phyloP scores from a whole-genome alignment of 2,329 filamentous ascomycete species.

The Talaromyces sp. region DNA sequence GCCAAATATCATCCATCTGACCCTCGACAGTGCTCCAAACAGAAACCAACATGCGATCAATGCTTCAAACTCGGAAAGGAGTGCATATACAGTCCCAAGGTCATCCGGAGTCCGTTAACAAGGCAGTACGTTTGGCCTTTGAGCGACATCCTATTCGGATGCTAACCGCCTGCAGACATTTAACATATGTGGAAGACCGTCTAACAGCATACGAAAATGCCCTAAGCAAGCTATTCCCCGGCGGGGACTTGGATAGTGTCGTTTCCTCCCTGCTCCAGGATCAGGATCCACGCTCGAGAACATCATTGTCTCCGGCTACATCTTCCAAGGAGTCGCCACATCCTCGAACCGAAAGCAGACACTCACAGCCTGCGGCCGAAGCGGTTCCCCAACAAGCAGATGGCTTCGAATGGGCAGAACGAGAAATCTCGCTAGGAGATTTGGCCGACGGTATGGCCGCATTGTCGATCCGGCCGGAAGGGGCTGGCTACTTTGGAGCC shows the following conservation, averaged over 20 bases:
- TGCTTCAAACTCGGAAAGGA: slow-evolving; percentile 35
- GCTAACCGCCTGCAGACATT: slow-evolving; percentile 21
- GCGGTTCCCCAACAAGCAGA: slow-evolving; percentile 37
- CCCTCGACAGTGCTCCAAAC: slow-evolving; percentile 34
- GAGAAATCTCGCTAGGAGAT: slow-evolving; percentile 33
- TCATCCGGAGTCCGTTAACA: slow-evolving; percentile 37
- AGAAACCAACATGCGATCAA: slow-evolving; percentile 33
- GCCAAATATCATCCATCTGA: neutral
- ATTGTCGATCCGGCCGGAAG: slow-evolving; percentile 34
- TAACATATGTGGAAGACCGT: slow-evolving; percentile 37
- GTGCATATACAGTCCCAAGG: slow-evolving; percentile 38
- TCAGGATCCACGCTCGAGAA: slow-evolving; percentile 25
- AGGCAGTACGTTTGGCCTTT: slow-evolving; percentile 29
- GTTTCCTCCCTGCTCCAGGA: slow-evolving; percentile 33
- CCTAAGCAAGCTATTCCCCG: slow-evolving; percentile 32
- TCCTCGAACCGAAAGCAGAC: slow-evolving; percentile 27
- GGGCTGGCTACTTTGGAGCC: slow-evolving; percentile 35
- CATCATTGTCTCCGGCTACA: slow-evolving; percentile 27
- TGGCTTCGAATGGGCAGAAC: slow-evolving; percentile 49
- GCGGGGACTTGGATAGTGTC: slow-evolving; percentile 34
- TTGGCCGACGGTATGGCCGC: slow-evolving; percentile 38
- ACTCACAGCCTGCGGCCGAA: slow-evolving; percentile 39
- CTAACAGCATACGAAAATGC: slow-evolving; percentile 34
- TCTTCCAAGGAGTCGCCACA: slow-evolving; percentile 35
- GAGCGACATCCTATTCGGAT: neutral